Conservation (phyloP, 2,329 filamentous ascomycete species). For the Chaetomiaceae sp. region DNA sequence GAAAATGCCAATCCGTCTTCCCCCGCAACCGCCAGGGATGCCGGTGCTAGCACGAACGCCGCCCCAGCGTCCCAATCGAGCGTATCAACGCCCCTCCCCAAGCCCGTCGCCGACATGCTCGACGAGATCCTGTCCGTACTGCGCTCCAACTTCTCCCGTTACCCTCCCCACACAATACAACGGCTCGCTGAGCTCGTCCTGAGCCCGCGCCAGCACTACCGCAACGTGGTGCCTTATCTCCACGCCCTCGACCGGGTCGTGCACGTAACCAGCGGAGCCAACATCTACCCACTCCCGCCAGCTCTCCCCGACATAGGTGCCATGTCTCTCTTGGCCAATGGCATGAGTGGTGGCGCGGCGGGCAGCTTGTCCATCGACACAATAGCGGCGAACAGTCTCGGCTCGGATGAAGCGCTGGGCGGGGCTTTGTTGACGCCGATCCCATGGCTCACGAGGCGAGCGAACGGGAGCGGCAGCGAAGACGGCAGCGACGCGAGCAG, state of each 20-base stretch:
- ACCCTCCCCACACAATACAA: constrained; percentile 89
- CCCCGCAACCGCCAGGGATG: constrained; percentile 25
- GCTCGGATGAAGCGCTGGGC: constrained; percentile 82
- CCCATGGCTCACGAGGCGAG: constrained; percentile 63
- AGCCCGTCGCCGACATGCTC: constrained; percentile 57
- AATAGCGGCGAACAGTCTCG: constrained; percentile 44
- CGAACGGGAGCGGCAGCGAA: constrained; percentile 25
- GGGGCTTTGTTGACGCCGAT: constrained; percentile 91
- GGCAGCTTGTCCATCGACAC: constrained; percentile 28
- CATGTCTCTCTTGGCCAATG: constrained; percentile 53
- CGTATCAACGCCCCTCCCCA: constrained; percentile 48
- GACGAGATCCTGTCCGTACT: constrained; percentile 56
- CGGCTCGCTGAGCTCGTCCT: constrained; percentile 83
- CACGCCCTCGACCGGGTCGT: constrained; percentile 87
- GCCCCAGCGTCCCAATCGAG: constrained; percentile 6
- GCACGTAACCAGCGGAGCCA: constrained; percentile 76
- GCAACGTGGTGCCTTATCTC: constrained; percentile 74
- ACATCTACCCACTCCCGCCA: constrained; percentile 75
- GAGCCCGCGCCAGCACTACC: constrained; percentile 70
- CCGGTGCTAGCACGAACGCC: constrained; percentile 35
- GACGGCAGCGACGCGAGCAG: constrained; percentile 18
- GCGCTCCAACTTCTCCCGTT: constrained; percentile 57
- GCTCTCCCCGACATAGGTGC: constrained; percentile 53
- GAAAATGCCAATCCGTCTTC: constrained; percentile 55
- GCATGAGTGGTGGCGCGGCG: constrained; percentile 41